phyloP scores from a whole-genome alignment of 495 filamentous ascomycete species.

The Penicillium waksmanii region DNA sequence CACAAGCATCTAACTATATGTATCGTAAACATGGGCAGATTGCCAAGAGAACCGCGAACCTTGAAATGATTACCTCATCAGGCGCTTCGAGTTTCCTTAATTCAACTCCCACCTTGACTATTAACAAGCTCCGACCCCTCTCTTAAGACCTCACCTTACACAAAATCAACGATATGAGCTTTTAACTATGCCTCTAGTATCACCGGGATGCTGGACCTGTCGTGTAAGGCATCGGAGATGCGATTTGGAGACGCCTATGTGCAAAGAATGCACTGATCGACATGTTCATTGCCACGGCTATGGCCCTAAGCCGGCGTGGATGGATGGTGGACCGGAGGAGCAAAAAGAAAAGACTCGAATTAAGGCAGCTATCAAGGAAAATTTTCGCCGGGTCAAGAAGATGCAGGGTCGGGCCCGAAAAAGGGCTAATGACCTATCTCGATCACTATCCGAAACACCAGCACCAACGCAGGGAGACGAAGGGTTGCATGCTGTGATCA shows the following conservation, averaged over 20 bases:
- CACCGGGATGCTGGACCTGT: conserved; percentile 21
- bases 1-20: too few species aligned
- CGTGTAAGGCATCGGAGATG: conserved; percentile 19
- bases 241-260: conserved; percentile 14
- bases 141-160: not conserved
- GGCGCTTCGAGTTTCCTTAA: conserved; percentile 13
- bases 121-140: not conserved
- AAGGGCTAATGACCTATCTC: conserved; percentile 4
- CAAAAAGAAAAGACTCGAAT: conserved; percentile 5
- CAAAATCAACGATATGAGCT: not conserved
- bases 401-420: conserved; percentile 9
- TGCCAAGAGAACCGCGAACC: too few species aligned
- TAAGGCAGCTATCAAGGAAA: conserved; percentile 12
- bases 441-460: conserved; percentile 3
- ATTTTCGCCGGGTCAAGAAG: conserved; percentile 11
- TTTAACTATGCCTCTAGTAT: not conserved
- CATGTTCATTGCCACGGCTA: conserved; percentile 21
- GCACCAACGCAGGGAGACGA: not conserved
- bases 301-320: conserved; percentile 23
- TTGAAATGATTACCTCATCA: not conserved
- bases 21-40: too few species aligned
- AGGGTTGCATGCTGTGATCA: not conserved
- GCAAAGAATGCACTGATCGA: conserved; percentile 17
- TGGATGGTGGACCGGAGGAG: conserved; percentile 14
- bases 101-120: not conserved